Percentiles rank a stretch among this genome's conserved stretches.
Evolutionary conservation across 2,329 filamentous ascomycete genomes (phyloP).

Genomic region (Clonostachys solani): DNA sequence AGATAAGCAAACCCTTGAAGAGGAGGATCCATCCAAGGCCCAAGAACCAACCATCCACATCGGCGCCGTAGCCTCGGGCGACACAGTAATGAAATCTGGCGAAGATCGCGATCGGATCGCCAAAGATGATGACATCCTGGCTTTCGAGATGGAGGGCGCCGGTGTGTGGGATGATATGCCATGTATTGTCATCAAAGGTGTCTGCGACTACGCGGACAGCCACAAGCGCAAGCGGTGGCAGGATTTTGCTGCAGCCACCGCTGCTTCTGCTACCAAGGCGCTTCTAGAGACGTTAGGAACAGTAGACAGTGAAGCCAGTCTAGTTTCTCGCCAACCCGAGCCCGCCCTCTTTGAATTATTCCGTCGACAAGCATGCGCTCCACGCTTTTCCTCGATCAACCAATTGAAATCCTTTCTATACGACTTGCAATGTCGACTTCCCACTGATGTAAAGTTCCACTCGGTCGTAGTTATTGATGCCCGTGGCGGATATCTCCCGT

Average conservation of each 20-base stretch:
- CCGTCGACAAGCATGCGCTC: too few relatives aligned
- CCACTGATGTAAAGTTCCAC: too few relatives aligned
- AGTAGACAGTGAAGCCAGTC: too few relatives aligned
- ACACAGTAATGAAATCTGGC: conserved; percentile 30
- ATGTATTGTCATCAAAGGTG: conserved; percentile 13
- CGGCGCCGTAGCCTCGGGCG: conserved; percentile 26
- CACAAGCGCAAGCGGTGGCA: conserved; percentile 4
- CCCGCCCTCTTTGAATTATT: too few relatives aligned
- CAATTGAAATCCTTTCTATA: too few relatives aligned
- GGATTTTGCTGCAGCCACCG: conserved; percentile 2
- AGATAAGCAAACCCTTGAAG: neutral
- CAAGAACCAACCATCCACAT: conserved; percentile 13
- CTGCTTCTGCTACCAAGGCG: neutral
- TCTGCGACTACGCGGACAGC: conserved; percentile 6
- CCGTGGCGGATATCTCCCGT: too few relatives aligned
- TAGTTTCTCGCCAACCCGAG: too few relatives aligned
- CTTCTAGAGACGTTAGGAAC: neutral
- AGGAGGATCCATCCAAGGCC: neutral
- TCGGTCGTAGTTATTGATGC: too few relatives aligned
- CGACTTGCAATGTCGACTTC: too few relatives aligned
- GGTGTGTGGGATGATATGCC: conserved; percentile 18
- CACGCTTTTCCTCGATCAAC: too few relatives aligned
- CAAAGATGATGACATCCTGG: conserved; percentile 1
- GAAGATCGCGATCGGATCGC: conserved; percentile 23
- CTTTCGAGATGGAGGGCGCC: conserved; percentile 25